phyloP scores from a whole-genome alignment of 78 protist genomes.

The Dictyostelium discoideum region dicty_2.7 NC_007091.3:2534001-2534500 shows the following conservation, averaged over 20 bases:
- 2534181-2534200: not conserved
- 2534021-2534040: slow-evolving; percentile 90
- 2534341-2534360: slow-evolving; percentile 74
- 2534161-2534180: slow-evolving; percentile 66
- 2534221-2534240: slow-evolving; percentile 60
- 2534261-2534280: slow-evolving; percentile 78
- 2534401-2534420: slow-evolving; percentile 58
- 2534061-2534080: slow-evolving; percentile 63
- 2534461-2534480: slow-evolving; percentile 97
- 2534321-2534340: slow-evolving; percentile 11
- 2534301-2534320: slow-evolving; percentile 43
- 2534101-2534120: slow-evolving; percentile 69
- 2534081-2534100: slow-evolving; percentile 59
- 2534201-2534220: slow-evolving; percentile 37
- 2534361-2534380: slow-evolving; percentile 63
- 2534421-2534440: slow-evolving; percentile 19
- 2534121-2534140: slow-evolving; percentile 64
- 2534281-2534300: slow-evolving; percentile 35
- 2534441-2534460: not conserved
- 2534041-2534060: slow-evolving; percentile 40
- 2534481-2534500: slow-evolving; percentile 90
- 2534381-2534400: slow-evolving; percentile 59
- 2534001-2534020: slow-evolving; percentile 84
- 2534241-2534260: slow-evolving; percentile 87
- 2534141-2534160: not conserved